A percentile compares a stretch with the other conserved stretches of the same genome.
These are phyloP conservation scores for Morella rubra DNA, from an alignment of 306 rosid genomes.

Conservation along the genomic window DNA sequence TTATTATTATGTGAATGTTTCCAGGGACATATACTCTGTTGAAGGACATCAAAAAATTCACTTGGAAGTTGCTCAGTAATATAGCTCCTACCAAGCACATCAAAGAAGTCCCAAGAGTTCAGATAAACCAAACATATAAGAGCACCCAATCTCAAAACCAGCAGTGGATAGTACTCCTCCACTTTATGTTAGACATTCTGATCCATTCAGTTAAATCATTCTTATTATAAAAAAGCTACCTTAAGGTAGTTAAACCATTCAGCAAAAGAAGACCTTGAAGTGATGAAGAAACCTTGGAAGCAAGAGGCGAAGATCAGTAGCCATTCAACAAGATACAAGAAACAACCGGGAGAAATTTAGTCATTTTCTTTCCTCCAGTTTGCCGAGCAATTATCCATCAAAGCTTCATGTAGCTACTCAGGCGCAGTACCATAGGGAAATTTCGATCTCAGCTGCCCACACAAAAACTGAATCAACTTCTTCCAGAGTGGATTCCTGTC, in stretches of 20 bases:
- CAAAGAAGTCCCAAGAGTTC: slow-evolving; percentile 28
- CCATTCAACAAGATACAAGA: too few relatives aligned
- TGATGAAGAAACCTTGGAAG: too few relatives aligned
- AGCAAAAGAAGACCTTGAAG: too few relatives aligned
- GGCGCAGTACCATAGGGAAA: neutral
- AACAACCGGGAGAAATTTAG: too few relatives aligned
- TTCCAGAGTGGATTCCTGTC: slow-evolving; percentile 39
- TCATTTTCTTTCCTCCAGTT: too few relatives aligned
- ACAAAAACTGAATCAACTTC: slow-evolving; percentile 36
- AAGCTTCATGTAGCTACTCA: too few relatives aligned
- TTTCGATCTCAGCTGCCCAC: slow-evolving; percentile 6
- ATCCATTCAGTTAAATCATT: slow-evolving; percentile 39
- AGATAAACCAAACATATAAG: slow-evolving; percentile 44
- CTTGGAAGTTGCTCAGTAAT: slow-evolving; percentile 34
- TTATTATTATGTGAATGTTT: neutral
- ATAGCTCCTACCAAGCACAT: slow-evolving; percentile 24
- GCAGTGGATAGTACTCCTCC: slow-evolving; percentile 27
- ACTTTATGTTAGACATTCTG: slow-evolving; percentile 7
- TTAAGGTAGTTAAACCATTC: too few relatives aligned
- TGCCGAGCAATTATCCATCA: too few relatives aligned
- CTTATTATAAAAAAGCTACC: slow-evolving; percentile 27
- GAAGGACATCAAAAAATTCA: slow-evolving; percentile 35
- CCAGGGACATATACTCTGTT: slow-evolving; percentile 28
- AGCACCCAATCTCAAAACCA: slow-evolving; percentile 46
- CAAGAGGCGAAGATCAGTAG: too few relatives aligned